Conservation (phyloP, 306 rosid species). For the Medicago truncatula region DNA sequence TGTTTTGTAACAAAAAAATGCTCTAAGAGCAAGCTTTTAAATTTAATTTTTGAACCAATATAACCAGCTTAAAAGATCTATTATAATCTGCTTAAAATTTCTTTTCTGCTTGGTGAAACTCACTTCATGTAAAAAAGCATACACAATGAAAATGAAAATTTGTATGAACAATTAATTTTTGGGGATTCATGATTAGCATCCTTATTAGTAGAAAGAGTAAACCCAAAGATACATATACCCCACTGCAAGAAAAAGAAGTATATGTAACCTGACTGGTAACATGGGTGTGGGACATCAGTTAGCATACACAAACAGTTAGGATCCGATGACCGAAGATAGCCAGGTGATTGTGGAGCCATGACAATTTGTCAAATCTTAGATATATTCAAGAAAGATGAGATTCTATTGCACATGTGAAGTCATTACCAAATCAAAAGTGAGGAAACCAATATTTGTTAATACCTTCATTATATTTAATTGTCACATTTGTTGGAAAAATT, state of each 20-base stretch:
- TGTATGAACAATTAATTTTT: too few species aligned
- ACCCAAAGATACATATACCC: conserved; percentile 8
- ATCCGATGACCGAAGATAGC: conserved; percentile 16
- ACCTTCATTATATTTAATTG: too few species aligned
- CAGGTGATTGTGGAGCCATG: conserved; percentile 20
- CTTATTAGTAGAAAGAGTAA: background rate
- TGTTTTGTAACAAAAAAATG: too few species aligned
- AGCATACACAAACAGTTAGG: conserved; percentile 30
- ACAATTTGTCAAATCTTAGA: background rate
- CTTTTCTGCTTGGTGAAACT: too few species aligned
- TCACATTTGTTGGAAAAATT: too few species aligned
- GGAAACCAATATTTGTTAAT: background rate
- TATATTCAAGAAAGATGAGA: background rate
- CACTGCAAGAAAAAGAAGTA: background rate
- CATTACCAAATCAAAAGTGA: conserved; percentile 7
- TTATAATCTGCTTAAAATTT: too few species aligned
- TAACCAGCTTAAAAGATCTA: too few species aligned
- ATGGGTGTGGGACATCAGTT: conserved; percentile 19
- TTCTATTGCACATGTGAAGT: conserved; percentile 7
- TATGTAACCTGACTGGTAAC: conserved; percentile 15
- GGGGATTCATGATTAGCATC: too few species aligned
- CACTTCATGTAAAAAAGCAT: too few species aligned
- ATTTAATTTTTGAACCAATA: too few species aligned
- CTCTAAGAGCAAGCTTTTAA: too few species aligned
- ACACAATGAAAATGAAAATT: too few species aligned